Conservation (phyloP, 768 basidiomycete genomes). For the Coprinopsis cinerea region DNA sequence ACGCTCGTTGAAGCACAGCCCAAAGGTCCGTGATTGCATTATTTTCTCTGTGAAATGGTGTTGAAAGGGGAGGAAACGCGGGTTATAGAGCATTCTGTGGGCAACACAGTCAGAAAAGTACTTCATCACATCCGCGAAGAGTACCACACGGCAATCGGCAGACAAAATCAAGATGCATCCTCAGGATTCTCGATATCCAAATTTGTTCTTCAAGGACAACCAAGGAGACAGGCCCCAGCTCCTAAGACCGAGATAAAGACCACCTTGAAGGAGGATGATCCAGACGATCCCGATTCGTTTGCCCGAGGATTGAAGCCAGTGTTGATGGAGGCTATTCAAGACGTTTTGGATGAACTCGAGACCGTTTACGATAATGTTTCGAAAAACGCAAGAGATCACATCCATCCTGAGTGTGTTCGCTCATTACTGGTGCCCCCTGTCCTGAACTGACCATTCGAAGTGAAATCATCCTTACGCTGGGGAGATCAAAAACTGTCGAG, state of each 20-base stretch:
- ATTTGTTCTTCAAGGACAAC: conserved; percentile 78
- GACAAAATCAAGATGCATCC: conserved; percentile 26
- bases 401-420: conserved; percentile 87
- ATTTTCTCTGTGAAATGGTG: conserved; percentile 6
- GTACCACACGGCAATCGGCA: conserved; percentile 68
- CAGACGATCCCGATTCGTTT: conserved; percentile 74
- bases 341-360: conserved; percentile 92
- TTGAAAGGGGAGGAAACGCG: not conserved
- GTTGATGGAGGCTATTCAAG: conserved; percentile 94
- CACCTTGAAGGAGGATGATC: conserved; percentile 62
- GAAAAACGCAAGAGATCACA: conserved; percentile 91
- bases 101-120: conserved; percentile 90
- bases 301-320: conserved; percentile 81
- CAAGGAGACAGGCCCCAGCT: conserved; percentile 42
- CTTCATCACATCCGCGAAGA: conserved; percentile 94
- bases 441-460: conserved; percentile 33
- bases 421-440: not conserved
- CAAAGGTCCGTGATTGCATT: conserved; percentile 57
- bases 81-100: conserved; percentile 80
- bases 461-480: conserved; percentile 80
- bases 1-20: conserved; percentile 87
- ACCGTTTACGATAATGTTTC: conserved; percentile 93
- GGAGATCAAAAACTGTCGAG: conserved; percentile 92
- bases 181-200: conserved; percentile 67
- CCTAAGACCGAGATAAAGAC: conserved; percentile 48